phyloP scores from a whole-genome alignment of 208 protist species.

The Leishmania arabica region DNA sequence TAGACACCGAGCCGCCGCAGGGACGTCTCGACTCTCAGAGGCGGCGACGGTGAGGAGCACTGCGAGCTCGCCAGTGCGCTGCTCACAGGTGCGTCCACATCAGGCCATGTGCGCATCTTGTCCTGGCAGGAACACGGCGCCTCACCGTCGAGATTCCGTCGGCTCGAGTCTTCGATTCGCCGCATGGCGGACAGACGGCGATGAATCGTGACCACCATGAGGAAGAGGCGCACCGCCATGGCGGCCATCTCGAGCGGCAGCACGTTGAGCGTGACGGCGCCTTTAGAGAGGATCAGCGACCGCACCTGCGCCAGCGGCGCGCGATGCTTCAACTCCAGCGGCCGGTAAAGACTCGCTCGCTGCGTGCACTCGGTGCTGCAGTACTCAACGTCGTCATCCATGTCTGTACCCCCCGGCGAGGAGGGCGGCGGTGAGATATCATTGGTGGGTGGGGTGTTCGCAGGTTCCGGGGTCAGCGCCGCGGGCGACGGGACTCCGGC shows the following conservation, averaged over 20 bases:
- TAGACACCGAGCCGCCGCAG: conserved; percentile 39
- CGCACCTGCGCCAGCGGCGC: conserved; percentile 39
- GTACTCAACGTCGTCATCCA: conserved; percentile 23
- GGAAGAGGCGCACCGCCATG: conserved; percentile 74
- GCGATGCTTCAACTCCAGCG: conserved; percentile 46
- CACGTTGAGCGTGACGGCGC: conserved; percentile 33
- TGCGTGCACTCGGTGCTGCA: conserved; percentile 38
- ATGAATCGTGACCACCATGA: conserved; percentile 68
- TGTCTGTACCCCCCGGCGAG: conserved; percentile 8
- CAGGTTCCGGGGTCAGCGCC: neutral
- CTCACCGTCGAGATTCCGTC: neutral
- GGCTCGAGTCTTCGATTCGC: conserved; percentile 27
- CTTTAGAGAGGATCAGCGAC: conserved; percentile 45
- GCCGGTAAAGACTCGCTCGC: conserved; percentile 38
- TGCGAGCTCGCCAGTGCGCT: neutral
- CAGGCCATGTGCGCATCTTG: neutral
- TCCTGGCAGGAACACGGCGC: conserved; percentile 3
- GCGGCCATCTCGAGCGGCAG: conserved; percentile 61
- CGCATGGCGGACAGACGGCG: conserved; percentile 42
- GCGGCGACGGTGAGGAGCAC: conserved; percentile 23
- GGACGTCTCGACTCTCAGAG: conserved; percentile 33
- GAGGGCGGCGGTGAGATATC: conserved; percentile 14
- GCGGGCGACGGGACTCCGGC: neutral
- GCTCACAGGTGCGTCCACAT: neutral
- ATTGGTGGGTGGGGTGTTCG: neutral